Evolutionary conservation across 169 alveolate species (phyloP).

Genomic region (Plasmodium fragile): DNA sequence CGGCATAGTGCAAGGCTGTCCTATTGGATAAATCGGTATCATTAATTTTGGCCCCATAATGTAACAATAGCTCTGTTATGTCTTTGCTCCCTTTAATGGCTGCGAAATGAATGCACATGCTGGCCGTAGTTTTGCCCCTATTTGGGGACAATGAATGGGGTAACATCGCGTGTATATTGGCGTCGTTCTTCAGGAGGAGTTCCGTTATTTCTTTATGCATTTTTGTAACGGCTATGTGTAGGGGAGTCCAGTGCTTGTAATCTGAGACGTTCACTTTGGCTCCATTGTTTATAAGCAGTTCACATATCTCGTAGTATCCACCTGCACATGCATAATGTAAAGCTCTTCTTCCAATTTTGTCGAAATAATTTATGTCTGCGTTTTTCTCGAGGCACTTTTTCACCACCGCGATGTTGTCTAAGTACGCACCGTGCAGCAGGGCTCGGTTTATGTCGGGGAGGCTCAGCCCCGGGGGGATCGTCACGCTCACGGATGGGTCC

Average conservation of each 20-base stretch:
- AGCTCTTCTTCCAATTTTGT: constrained; percentile 90
- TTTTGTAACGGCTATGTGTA: constrained; percentile 89
- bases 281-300: constrained; percentile 80
- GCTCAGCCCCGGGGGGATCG: constrained; percentile 60
- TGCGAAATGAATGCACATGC: constrained; percentile 90
- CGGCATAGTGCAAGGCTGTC: constrained; percentile 90
- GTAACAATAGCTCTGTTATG: constrained; percentile 82
- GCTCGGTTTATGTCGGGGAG: constrained; percentile 78
- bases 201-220: constrained; percentile 87
- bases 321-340: constrained; percentile 90
- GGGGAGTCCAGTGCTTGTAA: constrained; percentile 89
- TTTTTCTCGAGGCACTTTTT: constrained; percentile 78
- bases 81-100: constrained; percentile 89
- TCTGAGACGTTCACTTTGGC: constrained; percentile 87
- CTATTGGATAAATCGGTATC: constrained; percentile 86
- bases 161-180: constrained; percentile 82
- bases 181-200: constrained; percentile 82
- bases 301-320: constrained; percentile 85
- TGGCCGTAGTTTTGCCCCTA: constrained; percentile 85
- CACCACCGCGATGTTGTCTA: constrained; percentile 84
- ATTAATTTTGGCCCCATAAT: constrained; percentile 85
- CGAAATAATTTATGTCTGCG: constrained; percentile 84
- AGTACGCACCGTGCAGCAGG: constrained; percentile 84
- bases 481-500: constrained; percentile 6
- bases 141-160: constrained; percentile 91